phyloP scores from a whole-genome alignment of 1,139 yeast genomes.

The Pichia sorboxylosa region DNA sequence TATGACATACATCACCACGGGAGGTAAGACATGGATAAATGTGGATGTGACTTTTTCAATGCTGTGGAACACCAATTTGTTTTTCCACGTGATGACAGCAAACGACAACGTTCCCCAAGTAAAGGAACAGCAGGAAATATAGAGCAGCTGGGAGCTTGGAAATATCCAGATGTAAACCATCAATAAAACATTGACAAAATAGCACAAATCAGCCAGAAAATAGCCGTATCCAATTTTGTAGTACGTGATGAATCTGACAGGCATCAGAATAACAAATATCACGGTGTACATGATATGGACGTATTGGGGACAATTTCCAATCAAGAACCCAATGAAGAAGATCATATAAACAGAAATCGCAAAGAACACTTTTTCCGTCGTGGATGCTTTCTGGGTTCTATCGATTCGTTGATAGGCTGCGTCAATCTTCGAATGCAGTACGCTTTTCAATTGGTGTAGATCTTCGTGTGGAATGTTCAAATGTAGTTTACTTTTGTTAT shows the following conservation, averaged over 20 bases:
- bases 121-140: slow-evolving; percentile 74
- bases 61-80: slow-evolving; percentile 82
- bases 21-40: slow-evolving; percentile 86
- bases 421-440: slow-evolving; percentile 31
- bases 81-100: slow-evolving; percentile 95
- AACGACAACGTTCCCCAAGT: slow-evolving; percentile 83
- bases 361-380: slow-evolving; percentile 74
- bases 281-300: slow-evolving; percentile 69
- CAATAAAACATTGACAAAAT: slow-evolving; percentile 69
- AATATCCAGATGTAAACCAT: slow-evolving; percentile 70
- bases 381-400: slow-evolving; percentile 41
- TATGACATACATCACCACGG: slow-evolving; percentile 75
- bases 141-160: slow-evolving; percentile 62
- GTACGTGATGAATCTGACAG: slow-evolving; percentile 75
- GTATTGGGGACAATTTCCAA: slow-evolving; percentile 67
- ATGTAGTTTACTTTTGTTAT: slow-evolving; percentile 7
- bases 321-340: slow-evolving; percentile 60
- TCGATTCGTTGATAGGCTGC: slow-evolving; percentile 49
- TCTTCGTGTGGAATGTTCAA: slow-evolving; percentile 19
- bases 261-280: slow-evolving; percentile 56
- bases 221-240: slow-evolving; percentile 72
- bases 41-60: slow-evolving; percentile 90
- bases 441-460: slow-evolving; percentile 21
- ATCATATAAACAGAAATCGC: slow-evolving; percentile 60
- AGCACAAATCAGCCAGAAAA: slow-evolving; percentile 87